phyloP scores from a whole-genome alignment of 2,329 filamentous ascomycete species.

The Tolypocladium cylindrosporum region DNA sequence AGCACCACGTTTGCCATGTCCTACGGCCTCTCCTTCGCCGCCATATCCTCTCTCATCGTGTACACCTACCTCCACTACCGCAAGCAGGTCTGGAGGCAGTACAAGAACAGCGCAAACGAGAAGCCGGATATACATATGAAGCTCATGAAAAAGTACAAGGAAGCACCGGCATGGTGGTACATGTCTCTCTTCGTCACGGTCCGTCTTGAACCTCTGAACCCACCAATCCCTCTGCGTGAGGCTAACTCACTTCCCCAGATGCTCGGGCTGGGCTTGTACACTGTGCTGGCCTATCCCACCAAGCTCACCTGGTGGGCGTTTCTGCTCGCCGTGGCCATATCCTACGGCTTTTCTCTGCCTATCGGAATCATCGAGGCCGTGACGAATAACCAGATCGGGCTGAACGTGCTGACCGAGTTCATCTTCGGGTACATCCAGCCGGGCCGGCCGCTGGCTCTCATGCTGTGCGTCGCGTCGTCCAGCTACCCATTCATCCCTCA shows the following conservation, averaged over 20 bases:
- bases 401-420: conserved; percentile 69
- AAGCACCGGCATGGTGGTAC: conserved; percentile 57
- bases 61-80: conserved; percentile 60
- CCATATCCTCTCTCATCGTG: conserved; percentile 58
- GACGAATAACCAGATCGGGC: conserved; percentile 60
- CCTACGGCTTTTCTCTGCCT: conserved; percentile 53
- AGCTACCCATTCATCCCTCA: not conserved
- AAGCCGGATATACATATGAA: conserved; percentile 56
- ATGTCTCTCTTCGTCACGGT: conserved; percentile 45
- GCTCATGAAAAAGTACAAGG: conserved; percentile 51
- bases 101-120: conserved; percentile 46
- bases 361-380: conserved; percentile 61
- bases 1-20: conserved; percentile 62
- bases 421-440: conserved; percentile 68
- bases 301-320: conserved; percentile 67
- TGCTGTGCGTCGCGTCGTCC: conserved; percentile 42
- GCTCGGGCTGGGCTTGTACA: conserved; percentile 42
- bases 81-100: conserved; percentile 54
- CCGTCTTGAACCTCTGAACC: conserved; percentile 12
- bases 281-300: conserved; percentile 52
- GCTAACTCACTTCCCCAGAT: conserved; percentile 26
- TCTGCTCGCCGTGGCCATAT: conserved; percentile 53
- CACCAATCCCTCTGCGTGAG: not conserved
- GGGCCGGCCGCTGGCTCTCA: conserved; percentile 59
- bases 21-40: conserved; percentile 64